Conservation (phyloP, 192 early-diverging fungal species). For the Oehlia diaphana region DNA sequence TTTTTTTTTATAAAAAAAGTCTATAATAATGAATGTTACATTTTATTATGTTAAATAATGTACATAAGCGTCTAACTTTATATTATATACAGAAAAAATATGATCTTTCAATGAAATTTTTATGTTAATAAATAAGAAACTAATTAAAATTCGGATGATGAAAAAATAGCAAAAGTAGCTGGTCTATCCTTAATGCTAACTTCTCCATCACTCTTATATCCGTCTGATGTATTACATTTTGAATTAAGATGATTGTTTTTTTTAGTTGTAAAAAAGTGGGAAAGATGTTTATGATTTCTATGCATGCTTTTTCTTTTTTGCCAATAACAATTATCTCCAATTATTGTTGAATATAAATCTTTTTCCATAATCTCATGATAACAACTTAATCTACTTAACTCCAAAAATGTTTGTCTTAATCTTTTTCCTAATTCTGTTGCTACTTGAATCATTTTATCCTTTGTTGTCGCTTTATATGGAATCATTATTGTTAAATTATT, state of each 20-base stretch:
- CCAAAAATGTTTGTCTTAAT: conserved; percentile 56
- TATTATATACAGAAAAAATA: too few species aligned
- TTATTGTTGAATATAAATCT: conserved; percentile 26
- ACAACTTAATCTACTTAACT: conserved; percentile 66
- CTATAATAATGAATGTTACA: too few species aligned
- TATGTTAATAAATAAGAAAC: too few species aligned
- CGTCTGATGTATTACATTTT: background rate
- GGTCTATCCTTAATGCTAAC: background rate
- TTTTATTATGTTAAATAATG: too few species aligned
- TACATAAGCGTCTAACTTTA: too few species aligned
- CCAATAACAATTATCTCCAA: conserved; percentile 27
- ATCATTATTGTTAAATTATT: conserved; percentile 68
- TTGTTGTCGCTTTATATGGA: conserved; percentile 61
- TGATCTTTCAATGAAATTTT: too few species aligned
- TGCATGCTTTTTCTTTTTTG: conserved; percentile 8
- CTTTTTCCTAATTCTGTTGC: conserved; percentile 57
- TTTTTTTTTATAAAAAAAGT: too few species aligned
- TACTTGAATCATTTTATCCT: conserved; percentile 59
- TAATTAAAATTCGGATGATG: background rate
- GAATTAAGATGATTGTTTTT: background rate
- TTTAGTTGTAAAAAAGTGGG: background rate
- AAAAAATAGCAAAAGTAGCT: background rate
- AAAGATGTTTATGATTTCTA: background rate
- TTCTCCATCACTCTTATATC: background rate
- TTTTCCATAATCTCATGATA: conserved; percentile 69